Evolutionary conservation across 306 rosid species (phyloP).

Genomic region (Alnus rubra): DNA sequence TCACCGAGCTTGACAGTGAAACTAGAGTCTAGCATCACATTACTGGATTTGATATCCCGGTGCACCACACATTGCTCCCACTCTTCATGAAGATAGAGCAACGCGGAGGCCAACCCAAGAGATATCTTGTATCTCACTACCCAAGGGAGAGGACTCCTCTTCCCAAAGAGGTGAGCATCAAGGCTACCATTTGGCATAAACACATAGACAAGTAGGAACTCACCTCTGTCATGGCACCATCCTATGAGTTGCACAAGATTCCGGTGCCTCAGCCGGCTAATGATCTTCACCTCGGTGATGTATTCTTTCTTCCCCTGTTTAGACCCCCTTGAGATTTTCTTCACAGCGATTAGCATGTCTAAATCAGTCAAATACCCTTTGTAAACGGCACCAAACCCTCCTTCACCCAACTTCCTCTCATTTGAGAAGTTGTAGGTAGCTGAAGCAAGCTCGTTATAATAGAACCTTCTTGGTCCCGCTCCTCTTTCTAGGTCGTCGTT

Average conservation of each 20-base stretch:
- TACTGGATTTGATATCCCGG: too few species aligned
- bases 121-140: too few species aligned
- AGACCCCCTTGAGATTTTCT: constrained; percentile 36
- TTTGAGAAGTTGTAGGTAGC: constrained; percentile 44
- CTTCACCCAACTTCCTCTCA: constrained; percentile 45
- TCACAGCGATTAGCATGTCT: constrained; percentile 34
- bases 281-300: constrained; percentile 33
- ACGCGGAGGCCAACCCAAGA: too few species aligned
- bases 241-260: constrained; percentile 33
- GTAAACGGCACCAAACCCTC: constrained; percentile 55
- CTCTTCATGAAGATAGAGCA: too few species aligned
- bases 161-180: too few species aligned
- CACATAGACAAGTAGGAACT: constrained; percentile 32
- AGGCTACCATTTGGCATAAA: constrained; percentile 41
- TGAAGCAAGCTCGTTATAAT: too few species aligned
- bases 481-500: too few species aligned
- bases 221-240: constrained; percentile 32
- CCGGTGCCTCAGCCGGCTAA: constrained; percentile 30
- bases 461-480: too few species aligned
- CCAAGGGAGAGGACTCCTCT: too few species aligned
- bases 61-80: too few species aligned
- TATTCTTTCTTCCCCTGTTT: constrained; percentile 42
- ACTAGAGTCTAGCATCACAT: too few species aligned
- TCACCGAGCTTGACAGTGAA: too few species aligned
- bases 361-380: constrained; percentile 37